Evolutionary conservation across 2,329 filamentous ascomycete genomes (phyloP).

Genomic region (Aspergillus puulaauensis): DNA sequence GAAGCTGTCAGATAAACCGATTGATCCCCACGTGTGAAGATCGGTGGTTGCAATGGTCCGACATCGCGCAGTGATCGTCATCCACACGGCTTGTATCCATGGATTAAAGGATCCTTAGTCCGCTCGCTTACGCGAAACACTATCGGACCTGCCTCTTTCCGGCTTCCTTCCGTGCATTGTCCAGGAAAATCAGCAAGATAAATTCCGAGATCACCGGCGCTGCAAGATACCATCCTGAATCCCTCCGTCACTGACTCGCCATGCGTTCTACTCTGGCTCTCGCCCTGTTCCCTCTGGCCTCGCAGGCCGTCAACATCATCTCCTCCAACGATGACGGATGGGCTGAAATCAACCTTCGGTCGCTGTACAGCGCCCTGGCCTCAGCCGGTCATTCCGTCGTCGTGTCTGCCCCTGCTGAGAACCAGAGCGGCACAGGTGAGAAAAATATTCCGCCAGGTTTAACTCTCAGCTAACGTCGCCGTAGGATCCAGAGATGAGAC

Average conservation of each 20-base stretch:
- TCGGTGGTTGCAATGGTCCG: constrained; percentile 3
- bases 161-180: neutral
- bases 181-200: neutral
- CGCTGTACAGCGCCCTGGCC: constrained; percentile 57
- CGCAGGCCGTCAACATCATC: constrained; percentile 53
- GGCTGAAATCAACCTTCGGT: constrained; percentile 67
- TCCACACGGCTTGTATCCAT: too few relatives aligned
- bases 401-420: constrained; percentile 65
- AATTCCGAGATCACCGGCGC: constrained; percentile 1
- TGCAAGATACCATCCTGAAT: neutral
- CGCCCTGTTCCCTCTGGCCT: constrained; percentile 21
- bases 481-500: constrained; percentile 54
- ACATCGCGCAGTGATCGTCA: neutral
- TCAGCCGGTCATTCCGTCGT: constrained; percentile 60
- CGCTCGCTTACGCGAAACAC: neutral
- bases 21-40: constrained; percentile 4
- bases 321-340: constrained; percentile 73
- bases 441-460: neutral
- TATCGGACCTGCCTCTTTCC: neutral
- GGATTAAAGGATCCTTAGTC: neutral
- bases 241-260: neutral
- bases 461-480: neutral
- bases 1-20: neutral
- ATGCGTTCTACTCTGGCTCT: constrained; percentile 27
- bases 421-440: constrained; percentile 63